Percentiles rank a stretch among this genome's conserved stretches.
Conservation (phyloP, 1,284 basidiomycete genomes). For the Sporisorium graminicola region DNA sequence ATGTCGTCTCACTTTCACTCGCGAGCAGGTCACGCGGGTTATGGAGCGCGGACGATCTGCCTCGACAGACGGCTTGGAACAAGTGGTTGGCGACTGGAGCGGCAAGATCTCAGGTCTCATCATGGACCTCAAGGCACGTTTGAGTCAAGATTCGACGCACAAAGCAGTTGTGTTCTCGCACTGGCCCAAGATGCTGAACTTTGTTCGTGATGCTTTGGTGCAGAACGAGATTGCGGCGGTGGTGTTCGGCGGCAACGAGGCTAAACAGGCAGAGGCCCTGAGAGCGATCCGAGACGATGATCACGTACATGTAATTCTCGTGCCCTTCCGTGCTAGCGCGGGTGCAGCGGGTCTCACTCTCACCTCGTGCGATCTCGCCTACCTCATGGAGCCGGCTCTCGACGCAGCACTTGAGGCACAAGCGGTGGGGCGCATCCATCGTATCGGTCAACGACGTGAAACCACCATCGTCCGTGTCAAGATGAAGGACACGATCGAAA, state of each 20-base stretch:
- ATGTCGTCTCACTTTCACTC: slow-evolving; percentile 38
- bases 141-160: slow-evolving; percentile 34
- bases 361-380: slow-evolving; percentile 49
- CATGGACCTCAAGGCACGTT: slow-evolving; percentile 30
- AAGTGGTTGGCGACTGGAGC: slow-evolving; percentile 48
- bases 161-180: slow-evolving; percentile 58
- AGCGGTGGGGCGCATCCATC: slow-evolving; percentile 48
- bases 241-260: slow-evolving; percentile 39
- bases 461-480: slow-evolving; percentile 53
- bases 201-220: slow-evolving; percentile 41
- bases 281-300: slow-evolving; percentile 51
- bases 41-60: slow-evolving; percentile 34
- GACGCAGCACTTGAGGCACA: slow-evolving; percentile 53
- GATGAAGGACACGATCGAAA: slow-evolving; percentile 58
- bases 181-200: slow-evolving; percentile 52
- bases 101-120: slow-evolving; percentile 58
- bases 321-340: slow-evolving; percentile 52
- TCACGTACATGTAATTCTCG: slow-evolving; percentile 41
- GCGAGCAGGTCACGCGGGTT: slow-evolving; percentile 37
- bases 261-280: slow-evolving; percentile 41
- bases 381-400: slow-evolving; percentile 54
- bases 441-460: slow-evolving; percentile 49
- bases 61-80: slow-evolving; percentile 11
- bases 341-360: slow-evolving; percentile 58
- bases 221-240: slow-evolving; percentile 42